Percentiles rank a stretch among this genome's conserved stretches.
Evolutionary conservation across 495 filamentous ascomycete species (phyloP).

Genomic region (Hyphodiscus hymeniophilus): DNA sequence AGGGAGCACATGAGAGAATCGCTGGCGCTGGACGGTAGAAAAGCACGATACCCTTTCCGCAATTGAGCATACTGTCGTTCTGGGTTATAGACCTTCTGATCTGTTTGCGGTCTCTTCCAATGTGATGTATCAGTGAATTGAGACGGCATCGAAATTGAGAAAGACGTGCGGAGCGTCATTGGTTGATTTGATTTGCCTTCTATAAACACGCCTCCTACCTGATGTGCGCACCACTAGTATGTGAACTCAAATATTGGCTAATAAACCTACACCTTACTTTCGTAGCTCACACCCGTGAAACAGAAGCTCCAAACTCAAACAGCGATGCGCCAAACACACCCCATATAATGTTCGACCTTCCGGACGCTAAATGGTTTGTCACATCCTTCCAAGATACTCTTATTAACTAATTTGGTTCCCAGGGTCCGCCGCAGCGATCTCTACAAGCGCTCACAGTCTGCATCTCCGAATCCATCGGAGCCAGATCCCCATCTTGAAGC

Average conservation of each 20-base stretch:
- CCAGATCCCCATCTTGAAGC: constrained; percentile 25
- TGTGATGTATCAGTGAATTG: not conserved
- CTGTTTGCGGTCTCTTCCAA: constrained; percentile 1
- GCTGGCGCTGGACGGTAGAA: constrained; percentile 8
- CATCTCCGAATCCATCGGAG: constrained; percentile 16
- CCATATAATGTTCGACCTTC: constrained; percentile 41
- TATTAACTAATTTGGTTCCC: constrained; percentile 1
- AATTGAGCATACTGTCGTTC: constrained; percentile 3
- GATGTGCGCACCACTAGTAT: too few species aligned
- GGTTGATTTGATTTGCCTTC: too few species aligned
- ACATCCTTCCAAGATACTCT: not conserved
- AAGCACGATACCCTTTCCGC: constrained; percentile 17
- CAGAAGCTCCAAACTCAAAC: not conserved
- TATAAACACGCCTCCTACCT: too few species aligned
- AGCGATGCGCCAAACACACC: not conserved
- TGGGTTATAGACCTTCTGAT: constrained; percentile 17
- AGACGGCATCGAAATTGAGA: too few species aligned
- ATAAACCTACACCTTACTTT: too few species aligned
- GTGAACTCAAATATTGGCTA: too few species aligned
- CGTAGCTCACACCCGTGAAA: too few species aligned
- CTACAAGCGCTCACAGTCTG: constrained; percentile 27
- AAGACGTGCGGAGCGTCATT: too few species aligned
- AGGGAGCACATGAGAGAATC: not conserved
- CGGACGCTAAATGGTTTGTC: constrained; percentile 43
- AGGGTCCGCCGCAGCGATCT: constrained; percentile 47